Conservation (phyloP, 805 yeast species). For the Candida maesae region DNA sequence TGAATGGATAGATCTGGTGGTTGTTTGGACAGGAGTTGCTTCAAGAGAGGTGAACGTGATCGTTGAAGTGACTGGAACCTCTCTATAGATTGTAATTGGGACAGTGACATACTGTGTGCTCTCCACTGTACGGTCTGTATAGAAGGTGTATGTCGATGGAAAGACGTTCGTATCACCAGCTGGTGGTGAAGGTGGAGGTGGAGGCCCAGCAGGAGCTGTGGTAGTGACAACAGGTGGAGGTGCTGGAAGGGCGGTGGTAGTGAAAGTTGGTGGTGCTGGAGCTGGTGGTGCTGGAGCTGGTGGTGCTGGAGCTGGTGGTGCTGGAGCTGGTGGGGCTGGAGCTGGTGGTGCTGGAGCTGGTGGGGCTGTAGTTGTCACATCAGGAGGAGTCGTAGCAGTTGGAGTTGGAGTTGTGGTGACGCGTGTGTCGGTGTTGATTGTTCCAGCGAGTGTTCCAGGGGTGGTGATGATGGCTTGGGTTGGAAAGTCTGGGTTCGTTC, state of each 20-base stretch:
- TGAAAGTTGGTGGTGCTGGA: slow-evolving; percentile 6
- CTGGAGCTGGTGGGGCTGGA: slow-evolving; percentile 2
- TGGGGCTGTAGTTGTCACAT: slow-evolving; percentile 1
- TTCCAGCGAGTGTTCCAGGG: slow-evolving; percentile 13
- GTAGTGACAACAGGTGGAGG: slow-evolving; percentile 3
- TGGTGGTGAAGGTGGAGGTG: slow-evolving; percentile 13
- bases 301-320: slow-evolving; percentile 6
- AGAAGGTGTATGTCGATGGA: slow-evolving; percentile 20
- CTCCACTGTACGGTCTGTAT: slow-evolving; percentile 1
- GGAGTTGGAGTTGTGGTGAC: slow-evolving; percentile 7
- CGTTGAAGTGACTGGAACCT: slow-evolving; percentile 5
- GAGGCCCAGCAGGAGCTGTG: slow-evolving; percentile 3
- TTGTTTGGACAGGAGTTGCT: slow-evolving; percentile 3
- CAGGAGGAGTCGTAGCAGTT: slow-evolving; percentile 7
- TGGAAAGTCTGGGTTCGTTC: slow-evolving; percentile 21
- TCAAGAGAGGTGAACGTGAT: slow-evolving; percentile 3
- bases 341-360: slow-evolving; percentile 2
- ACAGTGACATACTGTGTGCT: slow-evolving; percentile 1
- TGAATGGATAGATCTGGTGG: slow-evolving; percentile 6
- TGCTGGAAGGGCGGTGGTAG: no score
- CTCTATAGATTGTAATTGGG: slow-evolving; percentile 7
- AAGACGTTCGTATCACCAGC: slow-evolving; percentile 9
- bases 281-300: slow-evolving; percentile 4
- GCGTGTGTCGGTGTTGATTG: slow-evolving; percentile 17
- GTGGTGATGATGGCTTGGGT: slow-evolving; percentile 19